A percentile compares a stretch with the other conserved stretches of the same genome.
Evolutionary conservation across 106 monocot genomes (phyloP).

Genomic region (Amphibolis antarctica): DNA sequence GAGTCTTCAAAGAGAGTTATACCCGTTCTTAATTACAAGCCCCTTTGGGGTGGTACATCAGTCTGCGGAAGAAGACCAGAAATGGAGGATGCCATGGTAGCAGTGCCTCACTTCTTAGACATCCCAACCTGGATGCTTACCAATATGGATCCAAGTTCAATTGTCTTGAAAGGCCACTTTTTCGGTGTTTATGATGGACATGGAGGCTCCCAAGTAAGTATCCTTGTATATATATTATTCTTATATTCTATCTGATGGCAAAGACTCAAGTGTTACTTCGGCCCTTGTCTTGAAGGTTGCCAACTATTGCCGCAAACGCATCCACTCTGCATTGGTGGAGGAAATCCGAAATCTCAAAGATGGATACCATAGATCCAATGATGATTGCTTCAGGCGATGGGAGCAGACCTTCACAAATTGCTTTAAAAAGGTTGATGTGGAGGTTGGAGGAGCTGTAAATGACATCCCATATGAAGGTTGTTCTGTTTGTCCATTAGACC

Average conservation of each 20-base stretch:
- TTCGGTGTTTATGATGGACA: slow-evolving; percentile 72
- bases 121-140: slow-evolving; percentile 50
- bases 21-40: slow-evolving; percentile 15
- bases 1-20: neutral
- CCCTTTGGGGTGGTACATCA: slow-evolving; percentile 56
- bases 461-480: slow-evolving; percentile 5
- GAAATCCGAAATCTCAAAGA: slow-evolving; percentile 23
- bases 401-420: slow-evolving; percentile 46
- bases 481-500: slow-evolving; percentile 13
- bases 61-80: slow-evolving; percentile 61
- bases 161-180: slow-evolving; percentile 35
- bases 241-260: too few species aligned
- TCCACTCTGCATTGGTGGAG: slow-evolving; percentile 37
- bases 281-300: slow-evolving; percentile 34
- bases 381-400: slow-evolving; percentile 35
- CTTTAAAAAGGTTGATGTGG: slow-evolving; percentile 56
- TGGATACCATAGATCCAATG: slow-evolving; percentile 1
- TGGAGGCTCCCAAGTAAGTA: slow-evolving; percentile 54
- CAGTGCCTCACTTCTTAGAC: slow-evolving; percentile 39
- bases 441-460: slow-evolving; percentile 28
- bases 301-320: slow-evolving; percentile 36
- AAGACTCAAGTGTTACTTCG: neutral
- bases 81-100: slow-evolving; percentile 69
- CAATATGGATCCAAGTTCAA: slow-evolving; percentile 11
- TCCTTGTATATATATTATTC: neutral